Percentiles rank a stretch among this genome's conserved stretches.
phyloP scores from a whole-genome alignment of 306 rosid genomes.

The Vigna reflexopilosa region DNA sequence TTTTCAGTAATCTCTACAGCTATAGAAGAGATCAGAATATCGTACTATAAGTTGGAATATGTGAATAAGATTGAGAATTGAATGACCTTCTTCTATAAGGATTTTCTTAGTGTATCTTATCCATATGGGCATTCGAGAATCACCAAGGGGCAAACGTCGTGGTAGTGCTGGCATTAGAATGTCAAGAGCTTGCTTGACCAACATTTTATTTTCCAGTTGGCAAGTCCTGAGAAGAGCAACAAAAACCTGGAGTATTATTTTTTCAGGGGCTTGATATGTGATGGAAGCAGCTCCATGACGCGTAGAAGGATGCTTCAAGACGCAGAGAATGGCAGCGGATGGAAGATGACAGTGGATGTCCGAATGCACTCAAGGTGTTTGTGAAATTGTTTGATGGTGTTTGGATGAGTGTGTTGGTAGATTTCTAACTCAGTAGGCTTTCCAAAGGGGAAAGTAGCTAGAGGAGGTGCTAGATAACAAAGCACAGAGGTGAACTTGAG shows the following conservation, averaged over 20 bases:
- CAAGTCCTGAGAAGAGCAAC: conserved; percentile 98
- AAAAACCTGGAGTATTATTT: conserved; percentile 99
- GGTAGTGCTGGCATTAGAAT: conserved; percentile 99
- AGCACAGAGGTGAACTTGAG: too few species aligned
- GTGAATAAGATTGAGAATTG: conserved; percentile 96
- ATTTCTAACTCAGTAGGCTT: too few species aligned
- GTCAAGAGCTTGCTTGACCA: conserved; percentile 99
- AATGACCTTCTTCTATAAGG: conserved; percentile 98
- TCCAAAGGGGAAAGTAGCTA: too few species aligned
- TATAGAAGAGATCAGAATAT: conserved; percentile 96
- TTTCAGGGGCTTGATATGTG: conserved; percentile 91
- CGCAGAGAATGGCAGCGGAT: too few species aligned
- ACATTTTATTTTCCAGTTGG: conserved; percentile 98
- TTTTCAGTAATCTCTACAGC: conserved; percentile 61
- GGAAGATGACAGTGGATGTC: too few species aligned
- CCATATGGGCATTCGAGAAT: conserved; percentile 98
- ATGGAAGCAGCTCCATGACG: too few species aligned
- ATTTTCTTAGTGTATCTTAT: conserved; percentile 94
- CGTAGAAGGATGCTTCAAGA: too few species aligned
- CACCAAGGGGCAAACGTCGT: conserved; percentile 93
- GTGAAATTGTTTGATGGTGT: too few species aligned
- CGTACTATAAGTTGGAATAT: conserved; percentile 98
- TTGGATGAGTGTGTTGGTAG: too few species aligned
- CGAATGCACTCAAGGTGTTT: too few species aligned
- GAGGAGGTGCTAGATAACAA: too few species aligned